Conservation (phyloP, 1,284 basidiomycete genomes). For the Phylloporus sp. region DNA sequence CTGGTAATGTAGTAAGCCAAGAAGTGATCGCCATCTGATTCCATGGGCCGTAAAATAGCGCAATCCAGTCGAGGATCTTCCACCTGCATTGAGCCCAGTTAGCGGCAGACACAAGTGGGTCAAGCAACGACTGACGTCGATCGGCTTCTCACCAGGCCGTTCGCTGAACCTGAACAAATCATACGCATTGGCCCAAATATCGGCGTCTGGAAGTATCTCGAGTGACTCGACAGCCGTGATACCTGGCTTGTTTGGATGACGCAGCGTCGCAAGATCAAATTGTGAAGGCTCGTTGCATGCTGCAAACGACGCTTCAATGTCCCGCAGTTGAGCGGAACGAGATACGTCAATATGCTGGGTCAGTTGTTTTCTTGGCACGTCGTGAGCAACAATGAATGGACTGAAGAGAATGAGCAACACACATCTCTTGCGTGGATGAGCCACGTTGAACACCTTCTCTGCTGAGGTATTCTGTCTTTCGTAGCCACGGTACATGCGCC, state of each 20-base stretch:
- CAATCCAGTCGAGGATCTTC: constrained; percentile 83
- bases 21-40: constrained; percentile 86
- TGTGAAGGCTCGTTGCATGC: constrained; percentile 61
- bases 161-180: constrained; percentile 90
- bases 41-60: constrained; percentile 86
- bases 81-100: constrained; percentile 49
- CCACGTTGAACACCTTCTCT: constrained; percentile 64
- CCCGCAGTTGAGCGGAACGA: constrained; percentile 78
- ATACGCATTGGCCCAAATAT: constrained; percentile 90
- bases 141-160: constrained; percentile 78
- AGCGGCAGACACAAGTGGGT: neutral
- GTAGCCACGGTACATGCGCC: constrained; percentile 84
- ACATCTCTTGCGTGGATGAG: constrained; percentile 64
- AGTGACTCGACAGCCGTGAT: constrained; percentile 85
- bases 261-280: constrained; percentile 65
- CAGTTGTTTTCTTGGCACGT: constrained; percentile 54
- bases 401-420: constrained; percentile 30
- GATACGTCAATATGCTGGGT: constrained; percentile 76
- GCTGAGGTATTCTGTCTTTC: constrained; percentile 88
- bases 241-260: constrained; percentile 82
- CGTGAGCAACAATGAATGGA: neutral
- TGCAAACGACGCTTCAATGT: constrained; percentile 85
- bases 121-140: constrained; percentile 57
- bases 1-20: constrained; percentile 88
- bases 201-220: constrained; percentile 86